Evolutionary conservation across 2,329 filamentous ascomycete genomes (phyloP), one percentile per base, ranked within the genome.

Genomic region (Gaeumannomyces tritici): DNA sequence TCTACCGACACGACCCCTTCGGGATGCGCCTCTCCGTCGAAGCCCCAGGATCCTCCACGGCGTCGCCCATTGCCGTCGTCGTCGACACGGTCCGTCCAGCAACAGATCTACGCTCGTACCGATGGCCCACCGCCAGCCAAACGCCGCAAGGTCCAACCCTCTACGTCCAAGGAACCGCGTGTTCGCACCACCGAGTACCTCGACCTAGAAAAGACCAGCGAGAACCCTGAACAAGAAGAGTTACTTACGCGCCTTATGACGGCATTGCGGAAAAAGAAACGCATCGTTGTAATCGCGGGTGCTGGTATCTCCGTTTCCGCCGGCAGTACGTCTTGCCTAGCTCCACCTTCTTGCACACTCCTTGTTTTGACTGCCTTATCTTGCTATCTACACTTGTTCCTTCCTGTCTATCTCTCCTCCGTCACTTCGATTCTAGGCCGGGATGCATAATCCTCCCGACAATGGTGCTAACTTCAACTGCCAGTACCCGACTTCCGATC

Each of bases 221-320:
- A 82, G 15, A 75, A 84, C 60, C 76, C 81, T 13, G 76, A 85
- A 57, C 76, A 77, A 54, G 77, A 81, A 21, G 78, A 81, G 51
- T 84, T 93, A 65, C 78, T 96, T 54, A 83, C 89, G 64, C 83
- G 87, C 62, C 79, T 99, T 33, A 77, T 93, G 57, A 84, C 87
- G 56, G 88, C 87, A 28, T 76, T 99, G 62, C 88, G 89, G 70
- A 92, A 90, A 71, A 95, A 95, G 80, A 90, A 93, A 77, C 97
- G 96, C 79, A 96, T 99, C 72, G 91, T 99, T 42, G 91, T 98
- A 61, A 90, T 99, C 73, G 95, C 93, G 58, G 95, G 95, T 63
- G 95, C 95, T 66, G 95, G 95, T 65, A 99, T 99, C 70, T 98
- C 95, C 54, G 95, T 97, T 61, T 93, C 93, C 62, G 93, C 95